These are phyloP conservation scores for Fonsecaea erecta DNA, from an alignment of 2,329 filamentous ascomycete genomes.

Conservation along the genomic window DNA sequence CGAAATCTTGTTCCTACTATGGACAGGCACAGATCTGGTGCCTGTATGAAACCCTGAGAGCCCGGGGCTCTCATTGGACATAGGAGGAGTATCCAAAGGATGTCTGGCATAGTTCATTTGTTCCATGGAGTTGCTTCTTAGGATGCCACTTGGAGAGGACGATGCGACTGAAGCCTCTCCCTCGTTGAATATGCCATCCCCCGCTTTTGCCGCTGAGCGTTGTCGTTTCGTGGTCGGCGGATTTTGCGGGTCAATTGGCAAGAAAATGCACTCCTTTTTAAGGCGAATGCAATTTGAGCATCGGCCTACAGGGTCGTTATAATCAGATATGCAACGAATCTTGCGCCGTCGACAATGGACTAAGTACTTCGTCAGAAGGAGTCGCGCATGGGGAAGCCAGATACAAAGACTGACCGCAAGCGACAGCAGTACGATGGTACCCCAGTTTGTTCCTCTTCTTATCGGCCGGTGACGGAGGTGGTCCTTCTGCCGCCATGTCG, in stretches of 20 bases:
- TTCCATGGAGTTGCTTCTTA: constrained; percentile 31
- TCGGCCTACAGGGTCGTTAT: constrained; percentile 72
- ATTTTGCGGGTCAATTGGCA: constrained; percentile 76
- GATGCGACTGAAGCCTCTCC: constrained; percentile 55
- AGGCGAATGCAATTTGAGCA: constrained; percentile 92
- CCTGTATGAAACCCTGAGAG: constrained; percentile 16
- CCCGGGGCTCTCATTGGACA: constrained; percentile 27
- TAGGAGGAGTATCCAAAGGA: constrained; percentile 13
- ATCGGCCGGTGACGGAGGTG: constrained; percentile 56
- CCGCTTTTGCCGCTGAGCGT: constrained; percentile 49
- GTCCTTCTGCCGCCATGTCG: constrained; percentile 43
- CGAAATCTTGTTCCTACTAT: constrained; percentile 12
- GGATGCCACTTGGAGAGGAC: constrained; percentile 47
- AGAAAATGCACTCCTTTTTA: constrained; percentile 93
- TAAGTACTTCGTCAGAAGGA: constrained; percentile 47
- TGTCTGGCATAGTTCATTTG: constrained; percentile 20
- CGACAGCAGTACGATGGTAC: constrained; percentile 92
- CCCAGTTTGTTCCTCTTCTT: constrained; percentile 89
- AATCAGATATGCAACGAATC: constrained; percentile 82
- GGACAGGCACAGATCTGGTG: constrained; percentile 20
- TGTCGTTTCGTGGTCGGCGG: constrained; percentile 58
- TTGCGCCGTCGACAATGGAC: constrained; percentile 91
- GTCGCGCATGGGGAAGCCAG: neutral
- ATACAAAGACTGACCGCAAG: constrained; percentile 75
- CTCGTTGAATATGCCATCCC: constrained; percentile 48